Base-by-base conservation (phyloP, 495 filamentous ascomycete species). In the Penicillium psychrofluorescens region DNA sequence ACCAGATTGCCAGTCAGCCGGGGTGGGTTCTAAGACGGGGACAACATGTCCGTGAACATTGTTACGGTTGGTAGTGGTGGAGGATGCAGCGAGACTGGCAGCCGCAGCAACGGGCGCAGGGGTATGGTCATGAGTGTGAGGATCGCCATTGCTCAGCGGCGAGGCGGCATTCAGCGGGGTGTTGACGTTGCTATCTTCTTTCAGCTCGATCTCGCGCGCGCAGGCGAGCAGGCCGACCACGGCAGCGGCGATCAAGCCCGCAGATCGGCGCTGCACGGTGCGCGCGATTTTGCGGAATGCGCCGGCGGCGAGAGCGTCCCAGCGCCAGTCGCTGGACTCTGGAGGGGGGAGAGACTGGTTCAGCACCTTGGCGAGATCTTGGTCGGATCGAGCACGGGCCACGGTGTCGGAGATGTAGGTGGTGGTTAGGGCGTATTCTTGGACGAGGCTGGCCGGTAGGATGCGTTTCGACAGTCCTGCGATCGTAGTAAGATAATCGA, bases 201-300 rank as follows among this genome's bases (percentile, higher is more conserved):
- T 67, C 32, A 78, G 46, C 32, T 72, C 63, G 22, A 90, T 74
- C 49, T 88, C 84, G 13, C 72, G 78, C 1, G 83, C 80, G 45
- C 77, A 84, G 14, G 71, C 71, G 31, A 90, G 70, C 11, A 89
- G 59, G 1, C 81, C 85, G 30, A 88, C 67, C 12, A 83, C 78
- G 8, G 85, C 79, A 0, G 84, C 83, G 1, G 85, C 85, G 30
- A 83, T 71, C 40, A 90, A 70, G n/a, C 75, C 82, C 1, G 85
- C 81, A 29, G 84, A 85, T 35, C 86, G 76, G 38, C 71, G 57
- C 59, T 88, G 77, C 12, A 89, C 81, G 2, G 78, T 68, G 33
- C 75, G 75, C 0, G 81, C 76, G 33, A 88, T 80, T 35, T 66
- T 68, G 33, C 75, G 77, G 44, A 89, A 71, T 13, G 69, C 69